Evolutionary conservation across 371 early-diverging fungal genomes (phyloP).

Genomic region (Capillidium rhysosporum): DNA sequence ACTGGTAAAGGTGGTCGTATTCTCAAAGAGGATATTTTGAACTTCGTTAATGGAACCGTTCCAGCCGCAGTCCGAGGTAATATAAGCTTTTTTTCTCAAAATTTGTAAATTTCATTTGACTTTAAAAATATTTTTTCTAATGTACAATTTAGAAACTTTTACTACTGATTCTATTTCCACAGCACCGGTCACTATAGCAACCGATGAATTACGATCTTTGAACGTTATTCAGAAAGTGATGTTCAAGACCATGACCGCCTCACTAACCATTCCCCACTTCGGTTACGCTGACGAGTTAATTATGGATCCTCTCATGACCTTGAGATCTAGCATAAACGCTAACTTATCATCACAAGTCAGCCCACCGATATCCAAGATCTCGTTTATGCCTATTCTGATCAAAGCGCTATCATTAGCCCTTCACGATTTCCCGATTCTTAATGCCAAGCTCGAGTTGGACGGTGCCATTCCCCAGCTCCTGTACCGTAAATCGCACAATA

Average conservation of each 20-base stretch:
- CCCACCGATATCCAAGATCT: slow-evolving; percentile 42
- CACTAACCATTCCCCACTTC: slow-evolving; percentile 84
- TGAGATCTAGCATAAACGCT: slow-evolving; percentile 46
- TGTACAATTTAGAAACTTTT: not conserved
- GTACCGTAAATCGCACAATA: slow-evolving; percentile 66
- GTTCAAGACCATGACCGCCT: slow-evolving; percentile 89
- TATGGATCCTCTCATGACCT: slow-evolving; percentile 38
- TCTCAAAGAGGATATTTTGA: slow-evolving; percentile 74
- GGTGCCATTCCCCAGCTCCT: slow-evolving; percentile 28
- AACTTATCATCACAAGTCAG: slow-evolving; percentile 18
- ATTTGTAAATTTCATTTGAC: not conserved
- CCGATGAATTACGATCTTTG: slow-evolving; percentile 29
- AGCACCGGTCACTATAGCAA: slow-evolving; percentile 7
- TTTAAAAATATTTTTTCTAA: not conserved
- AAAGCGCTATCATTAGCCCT: slow-evolving; percentile 80
- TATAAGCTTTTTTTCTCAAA: slow-evolving; percentile 7
- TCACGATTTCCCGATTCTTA: slow-evolving; percentile 68
- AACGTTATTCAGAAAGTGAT: slow-evolving; percentile 82
- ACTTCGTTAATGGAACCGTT: slow-evolving; percentile 16
- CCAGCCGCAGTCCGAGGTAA: slow-evolving; percentile 10
- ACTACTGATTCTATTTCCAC: not conserved
- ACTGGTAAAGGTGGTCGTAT: slow-evolving; percentile 77
- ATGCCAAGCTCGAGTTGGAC: slow-evolving; percentile 38
- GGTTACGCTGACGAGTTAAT: slow-evolving; percentile 82
- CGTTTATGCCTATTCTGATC: slow-evolving; percentile 87